Evolutionary conservation across 345 rosid genomes (phyloP), one percentile per base, ranked within the genome.

Genomic region (Populus alba): DNA sequence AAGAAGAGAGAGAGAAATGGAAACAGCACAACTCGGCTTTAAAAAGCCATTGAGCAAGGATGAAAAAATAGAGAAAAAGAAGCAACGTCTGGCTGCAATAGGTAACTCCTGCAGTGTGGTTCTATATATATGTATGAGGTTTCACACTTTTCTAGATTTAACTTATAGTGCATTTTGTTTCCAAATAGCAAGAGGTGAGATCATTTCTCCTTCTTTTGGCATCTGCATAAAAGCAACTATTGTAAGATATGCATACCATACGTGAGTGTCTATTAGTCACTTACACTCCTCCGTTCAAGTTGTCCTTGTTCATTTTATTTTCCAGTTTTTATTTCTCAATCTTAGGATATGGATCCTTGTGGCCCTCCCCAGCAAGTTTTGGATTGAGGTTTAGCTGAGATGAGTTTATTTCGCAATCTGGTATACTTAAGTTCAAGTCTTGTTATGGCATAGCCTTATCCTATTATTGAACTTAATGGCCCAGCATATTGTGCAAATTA

Each of bases 21-120:
- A 89, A 37, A 83, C 91, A 27, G 66, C 83, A 75, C 89, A 92
- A 82, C 97, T 96, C 75, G 99, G 99, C 59, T 94, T 94, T 81
- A 96, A 96, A 82, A 91, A 92, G 83, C 97, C 90, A 53, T 70
- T 96, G 87, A 89, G 82, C 83, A 94, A 89, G 81, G 97, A 94
- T 86, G 99, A 96, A 89, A 94, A 86, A 82, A 86, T 89, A 25
- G 93, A 91, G 88, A 94, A 96, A 82, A 96, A 87, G 93, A 96
- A 96, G 88, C 94, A 96, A 88, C 90, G 99, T 8, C 87, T 96
- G 69, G 98, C 99, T 84, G 99, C 99, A 72, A 96, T 96, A 2
- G 97, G 97, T 92, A 92, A 85, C 77, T 80, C 37, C 73, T 43
- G 18, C 62, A 22, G 66, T 76, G 45, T 55, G 6, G 3, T 43